Evolutionary conservation across 2,329 filamentous ascomycete species (phyloP).

Genomic region (Aureobasidium sp.): DNA sequence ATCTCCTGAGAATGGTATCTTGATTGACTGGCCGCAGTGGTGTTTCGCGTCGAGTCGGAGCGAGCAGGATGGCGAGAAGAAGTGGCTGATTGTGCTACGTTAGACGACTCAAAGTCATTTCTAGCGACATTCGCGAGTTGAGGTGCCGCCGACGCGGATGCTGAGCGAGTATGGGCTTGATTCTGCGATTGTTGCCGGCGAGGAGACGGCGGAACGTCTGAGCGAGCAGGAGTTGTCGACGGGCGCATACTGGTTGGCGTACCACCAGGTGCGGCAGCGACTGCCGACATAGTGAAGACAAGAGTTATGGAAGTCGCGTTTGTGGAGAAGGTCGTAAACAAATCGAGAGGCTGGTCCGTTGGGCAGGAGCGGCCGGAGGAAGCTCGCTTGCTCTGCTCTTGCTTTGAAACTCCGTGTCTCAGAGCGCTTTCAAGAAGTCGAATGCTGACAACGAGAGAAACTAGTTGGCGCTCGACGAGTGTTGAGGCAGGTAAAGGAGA

Average conservation of each 20-base stretch:
- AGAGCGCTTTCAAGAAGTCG: background rate
- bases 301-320: too few species aligned
- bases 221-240: conserved; percentile 35
- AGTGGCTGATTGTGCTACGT: conserved; percentile 50
- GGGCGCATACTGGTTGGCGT: conserved; percentile 25
- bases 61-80: conserved; percentile 41
- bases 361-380: too few species aligned
- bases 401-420: background rate
- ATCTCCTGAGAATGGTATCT: conserved; percentile 40
- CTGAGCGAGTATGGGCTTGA: conserved; percentile 23
- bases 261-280: too few species aligned
- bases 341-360: too few species aligned
- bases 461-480: background rate
- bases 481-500: background rate
- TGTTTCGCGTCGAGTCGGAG: conserved; percentile 48
- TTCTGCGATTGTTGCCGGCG: conserved; percentile 26
- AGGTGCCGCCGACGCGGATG: conserved; percentile 33
- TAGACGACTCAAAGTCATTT: conserved; percentile 67
- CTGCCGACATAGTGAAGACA: too few species aligned
- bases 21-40: conserved; percentile 29
- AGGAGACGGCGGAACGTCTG: conserved; percentile 23
- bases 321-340: too few species aligned
- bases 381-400: too few species aligned
- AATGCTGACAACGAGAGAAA: background rate
- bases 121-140: conserved; percentile 50